Conservation (phyloP, 805 yeast genomes). For the Yamadazyma olivae region DNA sequence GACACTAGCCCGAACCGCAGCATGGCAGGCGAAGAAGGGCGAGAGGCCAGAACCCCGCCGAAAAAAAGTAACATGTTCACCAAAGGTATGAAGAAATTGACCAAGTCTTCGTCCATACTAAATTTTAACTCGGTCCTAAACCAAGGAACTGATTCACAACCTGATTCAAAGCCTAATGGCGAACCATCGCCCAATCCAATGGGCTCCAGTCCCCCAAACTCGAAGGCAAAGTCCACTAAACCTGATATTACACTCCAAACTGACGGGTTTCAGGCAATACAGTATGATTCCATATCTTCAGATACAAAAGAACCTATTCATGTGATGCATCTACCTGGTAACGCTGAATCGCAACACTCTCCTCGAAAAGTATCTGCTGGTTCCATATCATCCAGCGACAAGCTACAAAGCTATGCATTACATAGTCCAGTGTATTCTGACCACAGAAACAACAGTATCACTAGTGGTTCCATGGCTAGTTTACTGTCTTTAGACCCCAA, state of each 20-base stretch:
- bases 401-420: neutral
- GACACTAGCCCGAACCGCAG: too few species aligned
- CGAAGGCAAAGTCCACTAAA: neutral
- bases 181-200: neutral
- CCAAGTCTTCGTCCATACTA: conserved; percentile 25
- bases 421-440: conserved; percentile 3
- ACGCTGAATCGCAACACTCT: neutral
- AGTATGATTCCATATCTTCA: conserved; percentile 25
- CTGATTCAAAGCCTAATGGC: too few species aligned
- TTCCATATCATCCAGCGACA: conserved; percentile 8
- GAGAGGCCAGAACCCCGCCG: too few species aligned
- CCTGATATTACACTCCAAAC: neutral
- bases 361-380: conserved; percentile 8
- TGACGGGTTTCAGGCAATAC: conserved; percentile 31
- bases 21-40: too few species aligned
- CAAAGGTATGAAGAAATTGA: conserved; percentile 28
- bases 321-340: conserved; percentile 25
- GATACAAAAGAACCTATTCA: conserved; percentile 27
- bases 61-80: conserved; percentile 18
- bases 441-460: conserved; percentile 7
- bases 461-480: conserved; percentile 10
- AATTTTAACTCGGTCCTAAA: conserved; percentile 12
- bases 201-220: neutral
- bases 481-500: conserved; percentile 12
- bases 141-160: neutral